Evolutionary conservation across 495 filamentous ascomycete species (phyloP).

Genomic region (Neurospora sp.): DNA sequence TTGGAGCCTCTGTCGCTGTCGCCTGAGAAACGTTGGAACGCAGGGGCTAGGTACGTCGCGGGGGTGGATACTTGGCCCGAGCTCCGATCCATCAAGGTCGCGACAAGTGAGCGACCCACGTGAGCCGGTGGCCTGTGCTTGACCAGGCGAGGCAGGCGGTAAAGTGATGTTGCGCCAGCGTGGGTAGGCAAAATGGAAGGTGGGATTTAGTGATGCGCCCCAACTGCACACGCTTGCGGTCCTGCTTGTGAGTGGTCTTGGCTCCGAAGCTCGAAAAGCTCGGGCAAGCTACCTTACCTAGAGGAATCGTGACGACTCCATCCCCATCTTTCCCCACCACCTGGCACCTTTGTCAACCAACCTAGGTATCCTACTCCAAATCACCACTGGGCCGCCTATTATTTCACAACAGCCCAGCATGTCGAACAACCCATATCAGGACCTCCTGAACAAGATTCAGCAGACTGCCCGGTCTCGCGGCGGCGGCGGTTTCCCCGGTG

Average conservation of each 20-base stretch:
- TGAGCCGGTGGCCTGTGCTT: neutral
- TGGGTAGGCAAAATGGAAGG: neutral
- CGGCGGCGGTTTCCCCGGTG: conserved; percentile 30
- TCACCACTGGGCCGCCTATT: neutral
- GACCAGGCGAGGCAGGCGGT: neutral
- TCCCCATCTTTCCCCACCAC: neutral
- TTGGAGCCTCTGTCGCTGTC: neutral
- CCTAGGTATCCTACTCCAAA: conserved; percentile 4
- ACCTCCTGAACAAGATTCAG: conserved; percentile 28
- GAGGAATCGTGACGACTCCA: neutral
- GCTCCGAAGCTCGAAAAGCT: neutral
- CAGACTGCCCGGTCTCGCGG: conserved; percentile 10
- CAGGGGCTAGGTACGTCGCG: neutral
- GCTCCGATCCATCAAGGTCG: neutral
- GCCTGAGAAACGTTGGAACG: neutral
- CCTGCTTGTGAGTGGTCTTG: neutral
- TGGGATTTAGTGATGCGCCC: neutral
- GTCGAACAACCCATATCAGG: conserved; percentile 38
- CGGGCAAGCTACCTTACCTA: neutral
- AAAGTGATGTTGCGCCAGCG: neutral
- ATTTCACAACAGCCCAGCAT: conserved; percentile 23
- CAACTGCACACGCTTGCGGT: neutral
- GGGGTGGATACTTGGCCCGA: neutral
- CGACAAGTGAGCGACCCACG: neutral
- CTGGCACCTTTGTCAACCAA: neutral